Evolutionary conservation across 495 filamentous ascomycete species (phyloP).

Genomic region (Penicillium paradoxum): DNA sequence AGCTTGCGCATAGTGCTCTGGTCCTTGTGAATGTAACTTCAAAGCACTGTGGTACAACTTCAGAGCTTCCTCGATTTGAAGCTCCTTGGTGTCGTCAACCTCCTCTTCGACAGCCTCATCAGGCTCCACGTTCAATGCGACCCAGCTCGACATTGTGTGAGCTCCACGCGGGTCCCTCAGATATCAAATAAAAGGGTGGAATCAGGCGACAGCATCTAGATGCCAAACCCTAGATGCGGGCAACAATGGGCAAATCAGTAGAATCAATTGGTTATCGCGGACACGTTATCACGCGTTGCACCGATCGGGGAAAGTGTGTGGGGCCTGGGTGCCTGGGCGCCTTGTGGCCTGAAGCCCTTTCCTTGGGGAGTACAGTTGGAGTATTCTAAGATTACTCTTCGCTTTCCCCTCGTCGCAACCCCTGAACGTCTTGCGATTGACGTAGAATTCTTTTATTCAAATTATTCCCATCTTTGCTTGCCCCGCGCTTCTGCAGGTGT

Average conservation of each 20-base stretch:
- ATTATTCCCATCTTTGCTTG: neutral
- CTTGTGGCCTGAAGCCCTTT: conserved; percentile 24
- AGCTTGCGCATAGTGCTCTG: conserved; percentile 67
- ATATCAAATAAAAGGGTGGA: neutral
- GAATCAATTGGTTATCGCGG: conserved; percentile 7
- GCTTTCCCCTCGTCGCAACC: conserved; percentile 11
- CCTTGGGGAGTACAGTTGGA: conserved; percentile 8
- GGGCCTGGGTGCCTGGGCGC: conserved; percentile 21
- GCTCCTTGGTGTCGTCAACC: conserved; percentile 88
- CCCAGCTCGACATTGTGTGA: conserved; percentile 53
- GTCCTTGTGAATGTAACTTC: conserved; percentile 86
- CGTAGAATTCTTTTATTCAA: neutral
- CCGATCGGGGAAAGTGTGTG: conserved; percentile 28
- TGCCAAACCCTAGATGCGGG: conserved; percentile 1
- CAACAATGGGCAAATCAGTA: neutral
- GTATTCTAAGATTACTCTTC: conserved; percentile 11
- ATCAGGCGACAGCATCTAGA: neutral
- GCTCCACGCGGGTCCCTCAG: conserved; percentile 11
- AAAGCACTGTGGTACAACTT: conserved; percentile 92
- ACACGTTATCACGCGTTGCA: conserved; percentile 33
- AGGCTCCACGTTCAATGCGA: conserved; percentile 85
- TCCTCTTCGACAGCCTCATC: conserved; percentile 88
- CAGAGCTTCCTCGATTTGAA: conserved; percentile 95
- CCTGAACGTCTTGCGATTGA: conserved; percentile 2
- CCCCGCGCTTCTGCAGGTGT: conserved; percentile 34